Evolutionary conservation across 164 flowering plant genomes (phyloP), one percentile per base, ranked within the genome.

Genomic region (Buxus sempervirens): DNA sequence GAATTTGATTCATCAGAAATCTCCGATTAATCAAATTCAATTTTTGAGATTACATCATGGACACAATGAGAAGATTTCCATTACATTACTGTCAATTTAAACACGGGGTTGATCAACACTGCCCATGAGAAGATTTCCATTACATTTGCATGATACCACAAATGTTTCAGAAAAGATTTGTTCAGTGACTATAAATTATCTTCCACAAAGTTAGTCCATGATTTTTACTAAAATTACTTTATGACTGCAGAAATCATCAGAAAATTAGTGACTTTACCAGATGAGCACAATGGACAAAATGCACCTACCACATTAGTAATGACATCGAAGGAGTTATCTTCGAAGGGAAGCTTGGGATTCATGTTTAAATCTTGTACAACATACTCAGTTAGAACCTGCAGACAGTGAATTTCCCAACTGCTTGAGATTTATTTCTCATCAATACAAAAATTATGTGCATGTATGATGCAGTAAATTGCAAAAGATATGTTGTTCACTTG

Each of bases 281-380:
- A n/a, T n/a, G 15, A 18, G 24, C 53, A 58, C 16, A 41, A 27
- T 62, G 5, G 19, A 67, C 38, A 58, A 45, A 22, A 66, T 56
- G 54, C 32, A 62, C 84, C 6, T 80, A 91, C 98, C 96, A 82
- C 97, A 78, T 93, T 93, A 42, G 98, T 93, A 61, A 91, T 91
- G 19, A 88, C 83, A 71, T 93, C 91, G 70, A 93, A 91, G 60
- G 93, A 82, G 69, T 83, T 82, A 65, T 91, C 97, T 72, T 88
- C 96, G 66, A 90, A 90, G 64, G 93, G 97, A 75, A 93, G 96
- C 55, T 80, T 86, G 54, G 98, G 97, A 54, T 90, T 80, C 65
- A 81, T 68, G 72, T 91, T 93, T 69, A 93, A 62, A 81, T 93
- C 97, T 90, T 91, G 98, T 66, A 91, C 96, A 68, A 78, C 69